These are phyloP conservation scores for Sicyos edulis DNA, from an alignment of 306 rosid species.

Conservation along the genomic window DNA sequence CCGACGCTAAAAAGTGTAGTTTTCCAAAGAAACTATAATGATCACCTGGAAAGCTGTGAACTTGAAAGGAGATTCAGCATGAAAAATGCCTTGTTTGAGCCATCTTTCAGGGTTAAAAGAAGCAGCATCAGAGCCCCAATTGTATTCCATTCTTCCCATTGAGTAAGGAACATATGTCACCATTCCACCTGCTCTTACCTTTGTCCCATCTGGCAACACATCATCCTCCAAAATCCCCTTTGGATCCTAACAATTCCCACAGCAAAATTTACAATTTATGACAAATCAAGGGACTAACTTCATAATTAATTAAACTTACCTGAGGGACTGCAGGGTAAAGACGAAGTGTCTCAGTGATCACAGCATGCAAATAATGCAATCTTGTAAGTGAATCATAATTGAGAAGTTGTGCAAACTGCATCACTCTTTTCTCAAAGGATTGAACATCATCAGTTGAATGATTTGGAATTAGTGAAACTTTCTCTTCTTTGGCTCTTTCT, in stretches of 20 bases:
- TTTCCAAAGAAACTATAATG: no score
- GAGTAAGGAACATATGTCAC: slow-evolving; percentile 95
- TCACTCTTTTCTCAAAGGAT: slow-evolving; percentile 53
- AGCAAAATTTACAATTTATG: no score
- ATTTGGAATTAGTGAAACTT: slow-evolving; percentile 35
- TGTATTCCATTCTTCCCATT: slow-evolving; percentile 91
- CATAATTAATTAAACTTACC: slow-evolving; percentile 30
- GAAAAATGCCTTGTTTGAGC: slow-evolving; percentile 64
- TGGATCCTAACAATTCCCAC: slow-evolving; percentile 78
- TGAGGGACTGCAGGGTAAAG: slow-evolving; percentile 95
- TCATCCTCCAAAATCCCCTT: slow-evolving; percentile 83
- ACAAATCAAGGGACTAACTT: no score
- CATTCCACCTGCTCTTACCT: slow-evolving; percentile 90
- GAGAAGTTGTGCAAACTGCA: slow-evolving; percentile 48
- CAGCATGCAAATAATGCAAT: slow-evolving; percentile 73
- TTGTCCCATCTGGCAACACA: slow-evolving; percentile 86
- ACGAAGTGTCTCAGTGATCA: slow-evolving; percentile 82
- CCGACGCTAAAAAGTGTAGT: no score
- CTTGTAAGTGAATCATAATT: slow-evolving; percentile 62
- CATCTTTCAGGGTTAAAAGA: slow-evolving; percentile 78
- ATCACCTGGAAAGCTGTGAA: slow-evolving; percentile 89
- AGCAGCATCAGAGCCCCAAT: slow-evolving; percentile 84
- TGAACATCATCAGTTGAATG: slow-evolving; percentile 48
- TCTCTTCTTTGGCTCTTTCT: slow-evolving; percentile 50
- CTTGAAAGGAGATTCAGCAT: slow-evolving; percentile 73